Conservation (phyloP, 495 filamentous ascomycete genomes). For the Oidiodendron maius region DNA sequence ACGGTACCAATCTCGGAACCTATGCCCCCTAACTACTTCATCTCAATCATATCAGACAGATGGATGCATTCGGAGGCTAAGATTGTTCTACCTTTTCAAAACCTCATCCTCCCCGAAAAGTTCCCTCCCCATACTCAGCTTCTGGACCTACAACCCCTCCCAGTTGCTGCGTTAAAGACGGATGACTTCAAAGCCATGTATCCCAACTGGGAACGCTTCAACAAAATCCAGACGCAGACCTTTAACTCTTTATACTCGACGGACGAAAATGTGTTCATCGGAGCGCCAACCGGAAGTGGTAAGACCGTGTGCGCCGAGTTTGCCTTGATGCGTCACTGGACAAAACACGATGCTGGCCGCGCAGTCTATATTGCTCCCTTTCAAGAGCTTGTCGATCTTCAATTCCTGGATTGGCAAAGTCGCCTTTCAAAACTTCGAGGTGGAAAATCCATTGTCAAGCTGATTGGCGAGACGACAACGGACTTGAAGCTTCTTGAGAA, state of each 20-base stretch:
- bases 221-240: constrained; percentile 95
- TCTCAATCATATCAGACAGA: constrained; percentile 85
- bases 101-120: constrained; percentile 87
- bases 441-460: constrained; percentile 88
- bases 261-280: constrained; percentile 90
- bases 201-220: constrained; percentile 82
- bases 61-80: constrained; percentile 99
- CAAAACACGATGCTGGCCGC: constrained; percentile 61
- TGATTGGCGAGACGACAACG: constrained; percentile 87
- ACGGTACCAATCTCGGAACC: constrained; percentile 95
- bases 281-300: constrained; percentile 83
- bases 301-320: constrained; percentile 98
- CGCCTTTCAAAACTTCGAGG: constrained; percentile 67
- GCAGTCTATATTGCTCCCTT: constrained; percentile 95
- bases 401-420: constrained; percentile 76
- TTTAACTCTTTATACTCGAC: constrained; percentile 88
- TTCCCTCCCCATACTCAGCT: constrained; percentile 91
- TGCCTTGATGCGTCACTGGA: constrained; percentile 85
- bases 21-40: constrained; percentile 98
- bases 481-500: constrained; percentile 85
- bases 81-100: constrained; percentile 88
- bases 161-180: constrained; percentile 79
- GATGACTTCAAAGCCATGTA: constrained; percentile 80
- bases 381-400: constrained; percentile 84
- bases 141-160: constrained; percentile 84